phyloP scores from a whole-genome alignment of 352 stramenopile species.

The Globisporangium viniferum region DNA sequence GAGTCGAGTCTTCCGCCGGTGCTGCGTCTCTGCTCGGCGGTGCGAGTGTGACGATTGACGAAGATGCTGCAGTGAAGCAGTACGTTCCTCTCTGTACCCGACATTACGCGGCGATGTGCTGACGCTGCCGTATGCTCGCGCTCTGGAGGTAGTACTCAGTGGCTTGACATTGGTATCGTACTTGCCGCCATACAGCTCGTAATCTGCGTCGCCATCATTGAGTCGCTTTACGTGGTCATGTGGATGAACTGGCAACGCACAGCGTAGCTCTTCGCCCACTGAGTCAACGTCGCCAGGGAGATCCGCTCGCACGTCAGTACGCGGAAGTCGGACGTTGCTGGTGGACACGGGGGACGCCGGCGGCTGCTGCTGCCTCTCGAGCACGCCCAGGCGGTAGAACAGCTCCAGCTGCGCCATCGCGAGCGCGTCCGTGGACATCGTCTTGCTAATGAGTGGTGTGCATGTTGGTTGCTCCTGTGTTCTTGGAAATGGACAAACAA shows the following conservation, averaged over 20 bases:
- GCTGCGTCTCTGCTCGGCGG: background rate
- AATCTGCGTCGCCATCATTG: background rate
- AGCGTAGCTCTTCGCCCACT: background rate
- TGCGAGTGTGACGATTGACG: background rate
- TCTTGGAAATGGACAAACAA: too few relatives aligned
- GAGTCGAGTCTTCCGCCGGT: background rate
- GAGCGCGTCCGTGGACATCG: slow-evolving; percentile 14
- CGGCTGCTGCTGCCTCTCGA: slow-evolving; percentile 24
- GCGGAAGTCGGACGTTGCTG: background rate
- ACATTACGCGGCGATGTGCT: background rate
- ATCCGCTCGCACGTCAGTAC: background rate
- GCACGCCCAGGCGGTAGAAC: slow-evolving; percentile 45
- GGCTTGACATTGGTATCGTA: too few relatives aligned
- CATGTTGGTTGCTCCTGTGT: background rate
- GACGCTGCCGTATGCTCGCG: background rate
- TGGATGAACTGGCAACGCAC: background rate
- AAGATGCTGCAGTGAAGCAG: background rate
- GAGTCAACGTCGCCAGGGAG: background rate
- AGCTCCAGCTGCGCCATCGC: slow-evolving; percentile 47
- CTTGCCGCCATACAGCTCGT: background rate
- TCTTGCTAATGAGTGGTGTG: background rate
- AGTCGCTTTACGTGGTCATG: background rate
- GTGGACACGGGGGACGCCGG: background rate
- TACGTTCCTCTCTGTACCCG: background rate
- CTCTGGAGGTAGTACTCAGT: background rate